A percentile compares a stretch with the other conserved stretches of the same genome.
phyloP scores from a whole-genome alignment of 768 basidiomycete genomes.

The Pilatotrama ljubarskyi region DNA sequence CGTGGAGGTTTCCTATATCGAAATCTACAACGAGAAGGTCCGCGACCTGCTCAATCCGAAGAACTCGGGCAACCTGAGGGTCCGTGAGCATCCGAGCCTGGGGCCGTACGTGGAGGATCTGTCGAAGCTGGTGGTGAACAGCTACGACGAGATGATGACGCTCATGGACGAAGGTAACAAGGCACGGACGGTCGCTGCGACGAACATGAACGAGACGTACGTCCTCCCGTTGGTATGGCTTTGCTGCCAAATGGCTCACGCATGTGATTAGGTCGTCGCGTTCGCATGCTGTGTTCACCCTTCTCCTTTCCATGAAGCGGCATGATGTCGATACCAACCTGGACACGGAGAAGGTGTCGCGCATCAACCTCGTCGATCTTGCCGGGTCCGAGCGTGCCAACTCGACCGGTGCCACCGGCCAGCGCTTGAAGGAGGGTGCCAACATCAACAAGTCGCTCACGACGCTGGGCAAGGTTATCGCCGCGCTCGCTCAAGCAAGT shows the following conservation, averaged over 20 bases:
- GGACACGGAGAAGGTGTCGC: conserved; percentile 98
- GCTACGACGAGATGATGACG: conserved; percentile 96
- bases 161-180: conserved; percentile 99
- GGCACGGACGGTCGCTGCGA: conserved; percentile 96
- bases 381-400: conserved; percentile 97
- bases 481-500: conserved; percentile 73
- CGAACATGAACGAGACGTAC: conserved; percentile 99
- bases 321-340: conserved; percentile 83
- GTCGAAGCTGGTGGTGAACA: conserved; percentile 87
- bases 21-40: conserved; percentile 98
- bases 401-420: conserved; percentile 96
- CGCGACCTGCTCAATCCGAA: conserved; percentile 96
- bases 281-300: conserved; percentile 97
- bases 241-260: neutral
- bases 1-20: conserved; percentile 98
- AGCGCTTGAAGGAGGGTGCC: conserved; percentile 94
- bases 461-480: conserved; percentile 97
- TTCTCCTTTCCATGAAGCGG: conserved; percentile 89
- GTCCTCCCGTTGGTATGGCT: conserved; percentile 28
- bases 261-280: conserved; percentile 73
- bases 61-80: conserved; percentile 93
- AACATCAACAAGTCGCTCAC: conserved; percentile 99
- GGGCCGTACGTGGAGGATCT: conserved; percentile 99
- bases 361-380: conserved; percentile 94
- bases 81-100: conserved; percentile 93